Conservation (phyloP, 148 eudicot genomes). For the Rhododendron ferrugineum region DNA sequence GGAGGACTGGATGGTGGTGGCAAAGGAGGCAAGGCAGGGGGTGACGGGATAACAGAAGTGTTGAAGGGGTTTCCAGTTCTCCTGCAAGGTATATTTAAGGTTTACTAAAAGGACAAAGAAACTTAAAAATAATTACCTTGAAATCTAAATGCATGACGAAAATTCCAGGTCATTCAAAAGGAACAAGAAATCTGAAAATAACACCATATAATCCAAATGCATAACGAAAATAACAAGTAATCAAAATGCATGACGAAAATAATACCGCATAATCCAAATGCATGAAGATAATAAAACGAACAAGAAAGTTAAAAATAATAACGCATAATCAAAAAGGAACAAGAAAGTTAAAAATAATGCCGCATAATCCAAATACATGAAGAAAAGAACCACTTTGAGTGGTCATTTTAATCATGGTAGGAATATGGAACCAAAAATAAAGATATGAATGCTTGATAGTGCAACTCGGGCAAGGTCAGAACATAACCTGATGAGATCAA, state of each 20-base stretch:
- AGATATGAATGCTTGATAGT: neutral
- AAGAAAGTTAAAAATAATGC: neutral
- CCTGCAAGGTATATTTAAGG: conserved; percentile 36
- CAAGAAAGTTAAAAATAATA: neutral
- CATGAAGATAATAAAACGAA: neutral
- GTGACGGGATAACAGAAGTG: conserved; percentile 59
- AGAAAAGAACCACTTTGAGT: neutral
- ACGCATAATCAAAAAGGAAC: neutral
- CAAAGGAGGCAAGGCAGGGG: conserved; percentile 52
- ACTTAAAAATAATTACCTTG: too few species aligned
- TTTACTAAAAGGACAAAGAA: neutral
- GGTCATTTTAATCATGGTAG: neutral
- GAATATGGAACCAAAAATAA: neutral
- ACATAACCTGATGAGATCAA: neutral
- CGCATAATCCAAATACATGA: neutral
- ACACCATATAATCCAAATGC: neutral
- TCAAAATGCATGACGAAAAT: neutral
- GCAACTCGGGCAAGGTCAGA: neutral
- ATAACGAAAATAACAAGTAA: neutral
- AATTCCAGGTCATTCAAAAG: neutral
- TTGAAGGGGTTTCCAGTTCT: conserved; percentile 83
- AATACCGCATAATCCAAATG: neutral
- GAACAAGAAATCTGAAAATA: neutral
- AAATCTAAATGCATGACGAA: too few species aligned
- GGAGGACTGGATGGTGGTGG: conserved; percentile 25